Base-by-base conservation (phyloP, 1,284 basidiomycete species). In the Wallemia hederae region DNA sequence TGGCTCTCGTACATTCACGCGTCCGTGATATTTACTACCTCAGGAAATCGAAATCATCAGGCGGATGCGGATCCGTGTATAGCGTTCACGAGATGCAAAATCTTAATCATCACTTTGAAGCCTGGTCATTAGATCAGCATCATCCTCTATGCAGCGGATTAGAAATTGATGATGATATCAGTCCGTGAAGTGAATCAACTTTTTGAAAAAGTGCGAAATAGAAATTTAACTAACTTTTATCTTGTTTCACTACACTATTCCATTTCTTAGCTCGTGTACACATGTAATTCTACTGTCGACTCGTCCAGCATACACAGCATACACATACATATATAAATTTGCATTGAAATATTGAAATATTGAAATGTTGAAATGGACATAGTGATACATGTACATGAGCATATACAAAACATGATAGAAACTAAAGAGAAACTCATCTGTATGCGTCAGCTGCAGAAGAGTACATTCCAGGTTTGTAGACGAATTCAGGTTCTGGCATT, bases 1-100 rank as follows among this genome's bases (percentile, higher is more conserved):
- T 96, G 91, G 86, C 88, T 1, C 72, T 96, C 22, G 71, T 91
- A 7, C 91, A 96, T 71, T 88, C 85, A 1, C 78, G 91, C 24
- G 86, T 92, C 60, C 81, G 83, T 65, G 82, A 89, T 64, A 77
- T 92, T 2, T 72, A 85, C 63, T 90, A 81, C 67, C 67, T 90
- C 24, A 68, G 78, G 31, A 78, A 83, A 0, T 83, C 82, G 82
- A 66, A 75, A 28, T 69, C 75, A 62, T 83, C 81, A 0, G 85
- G 85, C 33, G 85, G 84, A 0, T 85, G 83, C 63, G 82, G 83
- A 9, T 66, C 64, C 58, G 58, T 66, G 27, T 71, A 68, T 59
- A 66, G 66, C 2, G 63, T 73, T 14, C 72, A 73, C 59, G 72
- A 73, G 63, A 70, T 72, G 60, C 67, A 65, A 31, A 69, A 71